Conservation (phyloP, 495 filamentous ascomycete species). For the Penicilliopsis zonata region DNA sequence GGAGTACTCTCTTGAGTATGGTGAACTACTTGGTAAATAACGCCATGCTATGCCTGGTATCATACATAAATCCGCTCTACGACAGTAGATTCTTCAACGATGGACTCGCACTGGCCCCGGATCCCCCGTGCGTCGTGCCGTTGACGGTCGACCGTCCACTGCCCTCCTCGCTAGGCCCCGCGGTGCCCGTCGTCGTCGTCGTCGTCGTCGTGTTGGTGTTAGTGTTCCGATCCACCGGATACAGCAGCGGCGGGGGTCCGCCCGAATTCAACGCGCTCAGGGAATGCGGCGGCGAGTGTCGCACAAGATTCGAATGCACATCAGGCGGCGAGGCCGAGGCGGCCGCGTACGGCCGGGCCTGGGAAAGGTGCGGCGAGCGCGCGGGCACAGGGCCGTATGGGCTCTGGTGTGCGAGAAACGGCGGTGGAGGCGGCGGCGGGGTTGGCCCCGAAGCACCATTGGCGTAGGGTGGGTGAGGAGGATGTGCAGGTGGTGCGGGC, state of each 20-base stretch:
- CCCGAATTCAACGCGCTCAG: constrained; percentile 27
- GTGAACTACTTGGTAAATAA: too few relatives aligned
- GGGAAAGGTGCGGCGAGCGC: constrained; percentile 28
- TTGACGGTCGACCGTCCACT: constrained; percentile 22
- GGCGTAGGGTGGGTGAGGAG: constrained; percentile 19
- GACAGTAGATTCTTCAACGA: constrained; percentile 66
- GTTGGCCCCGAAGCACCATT: constrained; percentile 14
- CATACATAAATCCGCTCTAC: constrained; percentile 25
- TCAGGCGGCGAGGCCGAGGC: constrained; percentile 37
- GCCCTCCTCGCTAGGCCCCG: constrained; percentile 12
- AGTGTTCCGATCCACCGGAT: constrained; percentile 24
- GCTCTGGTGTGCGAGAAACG: constrained; percentile 27
- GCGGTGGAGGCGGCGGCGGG: constrained; percentile 27
- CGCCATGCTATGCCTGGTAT: too few relatives aligned
- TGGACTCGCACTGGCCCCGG: constrained; percentile 59
- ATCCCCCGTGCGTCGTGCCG: constrained; percentile 18
- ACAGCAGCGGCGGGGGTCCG: constrained; percentile 24
- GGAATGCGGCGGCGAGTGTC: constrained; percentile 29
- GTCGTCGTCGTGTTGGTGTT: too few relatives aligned
- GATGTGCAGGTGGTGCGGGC: too few relatives aligned
- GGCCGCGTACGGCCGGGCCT: constrained; percentile 27
- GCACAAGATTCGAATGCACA: constrained; percentile 27
- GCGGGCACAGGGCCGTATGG: constrained; percentile 27
- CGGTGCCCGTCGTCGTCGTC: constrained; percentile 13
- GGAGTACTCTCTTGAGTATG: too few relatives aligned